Evolutionary conservation across 768 basidiomycete species (phyloP).

Genomic region (Lactarius vividus): DNA sequence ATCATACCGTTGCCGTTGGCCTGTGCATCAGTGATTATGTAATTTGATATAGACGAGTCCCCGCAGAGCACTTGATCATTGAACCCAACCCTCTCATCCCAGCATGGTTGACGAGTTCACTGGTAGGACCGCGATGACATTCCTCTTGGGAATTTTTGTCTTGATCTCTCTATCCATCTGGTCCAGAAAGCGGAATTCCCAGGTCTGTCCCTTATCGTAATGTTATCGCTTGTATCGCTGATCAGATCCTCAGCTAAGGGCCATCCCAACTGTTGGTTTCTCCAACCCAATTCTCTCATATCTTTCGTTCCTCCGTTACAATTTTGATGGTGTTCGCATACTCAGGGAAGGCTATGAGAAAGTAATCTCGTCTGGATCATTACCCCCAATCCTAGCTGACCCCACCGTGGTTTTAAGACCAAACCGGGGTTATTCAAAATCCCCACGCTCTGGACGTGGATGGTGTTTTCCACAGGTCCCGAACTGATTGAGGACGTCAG

Average conservation of each 20-base stretch:
- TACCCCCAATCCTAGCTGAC: neutral
- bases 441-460: conserved; percentile 44
- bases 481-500: conserved; percentile 13
- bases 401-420: conserved; percentile 15
- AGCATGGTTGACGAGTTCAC: conserved; percentile 1
- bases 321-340: conserved; percentile 31
- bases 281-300: conserved; percentile 36
- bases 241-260: conserved; percentile 16
- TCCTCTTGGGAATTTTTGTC: conserved; percentile 1
- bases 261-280: conserved; percentile 39
- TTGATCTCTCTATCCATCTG: neutral
- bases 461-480: conserved; percentile 43
- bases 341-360: conserved; percentile 37
- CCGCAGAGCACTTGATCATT: too few species aligned
- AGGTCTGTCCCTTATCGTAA: neutral
- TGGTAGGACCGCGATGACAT: too few species aligned
- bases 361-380: conserved; percentile 23
- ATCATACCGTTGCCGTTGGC: too few species aligned
- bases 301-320: conserved; percentile 33
- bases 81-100: neutral
- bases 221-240: neutral
- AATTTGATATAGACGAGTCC: too few species aligned
- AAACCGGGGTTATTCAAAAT: conserved; percentile 41
- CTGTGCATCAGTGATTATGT: too few species aligned
- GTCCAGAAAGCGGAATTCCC: neutral